Evolutionary conservation across 768 basidiomycete genomes (phyloP), one percentile per base, ranked within the genome.

Genomic region (Boletus rubropictus): DNA sequence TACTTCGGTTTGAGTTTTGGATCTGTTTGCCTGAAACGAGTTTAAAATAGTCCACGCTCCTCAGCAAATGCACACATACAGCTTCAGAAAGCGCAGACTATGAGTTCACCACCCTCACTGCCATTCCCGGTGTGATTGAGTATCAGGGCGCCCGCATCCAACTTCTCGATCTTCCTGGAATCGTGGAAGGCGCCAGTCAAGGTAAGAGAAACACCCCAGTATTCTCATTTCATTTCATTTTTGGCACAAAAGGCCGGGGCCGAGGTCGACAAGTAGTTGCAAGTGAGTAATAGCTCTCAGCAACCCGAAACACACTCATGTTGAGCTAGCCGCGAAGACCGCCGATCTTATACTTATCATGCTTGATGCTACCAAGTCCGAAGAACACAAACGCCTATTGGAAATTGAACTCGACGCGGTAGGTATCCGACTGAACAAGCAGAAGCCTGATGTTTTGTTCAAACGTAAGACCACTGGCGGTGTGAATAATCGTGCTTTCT

Each of bases 81-180:
- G 81, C 79, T 36, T 92, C 89, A 4, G 86, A 86, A 59, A 71
- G 87, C 0, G 96, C 94, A 12, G 89, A 91, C 10, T 97, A 96
- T 61, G 94, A 97, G 64, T 97, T 96, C 68, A 96, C 93, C 3
- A 95, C 90, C 4, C 77, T 95, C 27, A 89, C 88, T 9, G 95
- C 96, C 9, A 98, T 99, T 51, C 95, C 96, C 29, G 96, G 96
- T 40, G 96, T 98, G 3, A 81, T 98, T 15, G 94, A 98, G 60
- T 89, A 98, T 64, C 84, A 95, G 65, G 96, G 96, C 24, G 84
- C 86, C 3, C 78, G 90, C 35, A 93, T 98, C 47, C 96, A 99
- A 63, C 77, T 97, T 36, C 78, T 97, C 14, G 94, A 97, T 79
- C 72, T 97, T 27, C 94, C 94, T 2, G 94, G 94, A 67, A 97